phyloP scores from a whole-genome alignment of 225 moss, liverwort and hornwort genomes.

The Ulota crispa region DNA sequence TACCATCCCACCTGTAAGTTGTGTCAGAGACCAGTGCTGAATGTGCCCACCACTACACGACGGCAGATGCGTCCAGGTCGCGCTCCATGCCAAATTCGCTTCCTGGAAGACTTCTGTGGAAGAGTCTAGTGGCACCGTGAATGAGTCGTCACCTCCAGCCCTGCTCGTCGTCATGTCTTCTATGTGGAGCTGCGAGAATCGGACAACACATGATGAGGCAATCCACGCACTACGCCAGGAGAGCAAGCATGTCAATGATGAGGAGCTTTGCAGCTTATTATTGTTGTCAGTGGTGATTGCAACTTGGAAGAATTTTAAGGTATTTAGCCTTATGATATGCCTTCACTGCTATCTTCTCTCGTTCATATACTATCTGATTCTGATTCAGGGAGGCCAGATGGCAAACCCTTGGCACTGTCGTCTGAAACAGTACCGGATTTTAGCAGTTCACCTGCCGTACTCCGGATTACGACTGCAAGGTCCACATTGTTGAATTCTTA shows the following conservation, averaged over 20 bases:
- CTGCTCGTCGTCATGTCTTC: background rate
- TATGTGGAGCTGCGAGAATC: background rate
- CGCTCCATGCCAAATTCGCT: background rate
- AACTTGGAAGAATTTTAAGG: background rate
- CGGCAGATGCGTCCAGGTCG: background rate
- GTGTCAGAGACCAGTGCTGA: background rate
- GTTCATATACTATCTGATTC: background rate
- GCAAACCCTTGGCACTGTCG: too few relatives aligned
- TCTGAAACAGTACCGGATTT: background rate
- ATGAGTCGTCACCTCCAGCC: background rate
- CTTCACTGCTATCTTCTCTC: background rate
- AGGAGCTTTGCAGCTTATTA: background rate
- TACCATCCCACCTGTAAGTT: background rate
- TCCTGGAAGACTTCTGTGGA: background rate
- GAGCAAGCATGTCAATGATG: background rate
- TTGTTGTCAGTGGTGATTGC: constrained; percentile 3
- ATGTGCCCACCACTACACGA: background rate
- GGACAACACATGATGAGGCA: background rate
- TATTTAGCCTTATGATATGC: background rate
- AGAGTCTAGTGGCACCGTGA: background rate
- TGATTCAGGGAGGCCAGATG: background rate
- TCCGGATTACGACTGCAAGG: background rate
- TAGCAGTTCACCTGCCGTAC: background rate
- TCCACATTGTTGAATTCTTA: background rate
- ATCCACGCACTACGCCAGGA: background rate